These are phyloP conservation scores for Aureobasidium sp. DNA, from an alignment of 2,329 filamentous ascomycete genomes.

Conservation along the genomic window DNA sequence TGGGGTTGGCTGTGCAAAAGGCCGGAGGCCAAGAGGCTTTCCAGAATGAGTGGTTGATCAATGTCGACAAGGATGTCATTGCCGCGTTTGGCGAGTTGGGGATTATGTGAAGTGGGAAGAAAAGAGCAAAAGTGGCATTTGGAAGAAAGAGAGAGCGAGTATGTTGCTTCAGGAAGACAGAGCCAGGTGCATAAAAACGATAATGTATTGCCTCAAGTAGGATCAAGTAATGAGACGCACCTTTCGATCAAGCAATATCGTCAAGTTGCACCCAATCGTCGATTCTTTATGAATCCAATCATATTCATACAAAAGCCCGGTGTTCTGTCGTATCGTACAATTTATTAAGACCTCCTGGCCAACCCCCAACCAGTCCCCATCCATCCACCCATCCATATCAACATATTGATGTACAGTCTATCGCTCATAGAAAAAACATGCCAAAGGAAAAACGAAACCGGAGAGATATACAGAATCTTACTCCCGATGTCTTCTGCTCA, in stretches of 20 bases:
- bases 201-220: too few species aligned
- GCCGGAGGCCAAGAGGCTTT: slow-evolving; percentile 60
- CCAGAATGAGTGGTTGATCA: slow-evolving; percentile 60
- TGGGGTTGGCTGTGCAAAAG: slow-evolving; percentile 52
- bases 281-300: too few species aligned
- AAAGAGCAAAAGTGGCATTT: too few species aligned
- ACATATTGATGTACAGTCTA: slow-evolving; percentile 4
- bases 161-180: not conserved
- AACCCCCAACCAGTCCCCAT: not conserved
- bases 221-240: too few species aligned
- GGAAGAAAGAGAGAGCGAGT: not conserved
- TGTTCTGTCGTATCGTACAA: slow-evolving; percentile 11
- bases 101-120: slow-evolving; percentile 24
- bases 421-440: not conserved
- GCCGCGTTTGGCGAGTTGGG: slow-evolving; percentile 49
- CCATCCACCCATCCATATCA: not conserved
- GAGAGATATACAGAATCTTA: not conserved
- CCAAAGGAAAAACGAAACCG: not conserved
- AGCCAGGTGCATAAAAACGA: not conserved
- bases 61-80: slow-evolving; percentile 68
- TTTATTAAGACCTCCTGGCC: not conserved
- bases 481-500: slow-evolving; percentile 29
- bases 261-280: too few species aligned
- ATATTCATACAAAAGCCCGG: slow-evolving; percentile 1
- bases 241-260: too few species aligned